Evolutionary conservation across 164 flowering plant genomes (phyloP), one percentile per base, ranked within the genome.

Genomic region (Magnolia changhungtana): DNA sequence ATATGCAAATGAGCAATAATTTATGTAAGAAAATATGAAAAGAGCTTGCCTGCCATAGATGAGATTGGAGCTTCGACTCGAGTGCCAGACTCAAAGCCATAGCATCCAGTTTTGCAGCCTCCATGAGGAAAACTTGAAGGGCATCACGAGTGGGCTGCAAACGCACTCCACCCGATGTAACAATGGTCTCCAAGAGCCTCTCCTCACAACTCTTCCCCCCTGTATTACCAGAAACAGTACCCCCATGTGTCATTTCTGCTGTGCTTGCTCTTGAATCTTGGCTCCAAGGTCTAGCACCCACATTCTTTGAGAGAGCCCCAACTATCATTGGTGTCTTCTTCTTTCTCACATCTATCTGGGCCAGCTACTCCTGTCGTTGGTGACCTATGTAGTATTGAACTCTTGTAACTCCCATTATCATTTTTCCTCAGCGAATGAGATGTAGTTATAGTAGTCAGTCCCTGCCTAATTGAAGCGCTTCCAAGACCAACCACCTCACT

Each of bases 91-190:
- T 85, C 80, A 96, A 79, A 69, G 92, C 87, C 83, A 91, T 61
- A 27, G 94, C 88, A 86, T 96, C 92, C 81, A 94, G 79, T 86
- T 92, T 94, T 63, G 86, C 88, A 70, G 98, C 98, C 85, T 94
- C 97, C 51, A 69, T 81, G 69, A 94, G 89, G 81, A 96, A 96
- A 75, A 81, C 83, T 69, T 94, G 97, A 76, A 96, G 81, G 69
- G 93, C 93, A 88, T 96, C 99, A 23, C 98, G 93, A 74, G 98
- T 91, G 45, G 99, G 99, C 76, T 94, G 98, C 66, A 96, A 80
- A 67, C 98, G 94, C 19, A 96, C 97, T 79, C 99, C 99, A 52
- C 98, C 96, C 80, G 98, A 82, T 52, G 94, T 90, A 52, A 90
- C 98, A 82, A 96, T 88, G 31, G 97, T 92, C 80, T 92, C 98